Evolutionary conservation across 225 moss, liverwort and hornwort genomes (phyloP).

Genomic region (Pleurozium schreberi): DNA sequence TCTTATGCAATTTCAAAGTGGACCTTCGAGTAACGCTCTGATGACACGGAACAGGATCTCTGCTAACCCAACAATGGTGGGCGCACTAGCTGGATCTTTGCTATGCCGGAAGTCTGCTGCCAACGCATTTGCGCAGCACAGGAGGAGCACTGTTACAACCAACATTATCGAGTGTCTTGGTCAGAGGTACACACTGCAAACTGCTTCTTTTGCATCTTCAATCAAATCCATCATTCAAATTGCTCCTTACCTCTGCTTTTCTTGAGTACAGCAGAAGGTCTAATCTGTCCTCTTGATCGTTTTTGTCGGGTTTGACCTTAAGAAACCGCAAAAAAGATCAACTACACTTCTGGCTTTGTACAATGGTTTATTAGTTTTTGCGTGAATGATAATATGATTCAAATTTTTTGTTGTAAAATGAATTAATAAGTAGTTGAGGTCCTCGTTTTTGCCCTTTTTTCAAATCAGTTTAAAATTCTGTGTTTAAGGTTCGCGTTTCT

Average conservation of each 20-base stretch:
- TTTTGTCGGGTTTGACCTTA: not conserved
- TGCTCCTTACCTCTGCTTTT: not conserved
- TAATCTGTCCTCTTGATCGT: not conserved
- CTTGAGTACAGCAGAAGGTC: not conserved
- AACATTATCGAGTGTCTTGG: slow-evolving; percentile 79
- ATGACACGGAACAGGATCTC: slow-evolving; percentile 40
- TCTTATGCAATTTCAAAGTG: not conserved
- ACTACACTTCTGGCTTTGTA: not conserved
- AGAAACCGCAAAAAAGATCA: too few relatives aligned
- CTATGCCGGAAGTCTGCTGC: slow-evolving; percentile 68
- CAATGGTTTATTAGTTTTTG: not conserved
- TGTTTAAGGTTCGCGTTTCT: not conserved
- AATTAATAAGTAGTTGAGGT: not conserved
- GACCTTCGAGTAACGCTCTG: not conserved
- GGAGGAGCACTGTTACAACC: slow-evolving; percentile 70
- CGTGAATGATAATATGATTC: not conserved
- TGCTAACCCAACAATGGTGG: slow-evolving; percentile 68
- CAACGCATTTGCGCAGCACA: slow-evolving; percentile 73
- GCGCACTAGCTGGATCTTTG: slow-evolving; percentile 73
- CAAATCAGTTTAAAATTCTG: not conserved
- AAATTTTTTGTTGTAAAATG: not conserved
- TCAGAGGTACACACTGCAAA: slow-evolving; percentile 35
- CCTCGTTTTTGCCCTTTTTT: not conserved
- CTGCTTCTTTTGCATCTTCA: not conserved
- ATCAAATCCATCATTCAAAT: not conserved